Evolutionary conservation across 306 rosid species (phyloP), one percentile per base, ranked within the genome.

Genomic region (Psophocarpus tetragonolobus): DNA sequence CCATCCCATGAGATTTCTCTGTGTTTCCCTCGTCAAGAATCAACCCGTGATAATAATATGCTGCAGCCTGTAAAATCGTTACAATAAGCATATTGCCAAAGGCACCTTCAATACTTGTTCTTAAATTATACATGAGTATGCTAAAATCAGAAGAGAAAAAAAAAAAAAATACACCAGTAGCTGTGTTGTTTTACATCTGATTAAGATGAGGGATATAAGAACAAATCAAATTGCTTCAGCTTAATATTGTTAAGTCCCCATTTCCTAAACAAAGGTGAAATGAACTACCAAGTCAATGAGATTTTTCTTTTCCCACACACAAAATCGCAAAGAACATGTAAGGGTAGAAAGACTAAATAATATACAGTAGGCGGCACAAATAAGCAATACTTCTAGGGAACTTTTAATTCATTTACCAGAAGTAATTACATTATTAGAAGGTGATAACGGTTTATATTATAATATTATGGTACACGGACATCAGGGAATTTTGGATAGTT

Each of bases 1-100:
- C 99, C 97, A 91, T 91, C 68, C 96, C 98, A 60, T 96, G 98
- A 68, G 93, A 91, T 68, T 93, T 91, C 85, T 96, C 99, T 0
- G 98, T 96, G 85, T 96, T 92, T 47, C 99, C 99, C 90, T 96
- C 99, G 67, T 96, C 99, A 73, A 96, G 99, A 84, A 93, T 96
- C 82, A 91, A 78, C 38, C 99, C 99, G 60, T 96, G 99, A 80
- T 96, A 96, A 83, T 96, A 96, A 75, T 96, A 96, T 44, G 99
- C 99, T 5, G 91, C 97, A 82, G 99, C 97, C 99, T 96, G 87
- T 80, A 80, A 57, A 84, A 77, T 23, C 68, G 72, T 39, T 17
- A 57, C 58, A 35, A 47, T 44, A 74, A 67, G 69, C 63, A 61
- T 27, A 66, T 76, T 11, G 75, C 56, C 30, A 27, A 76, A 61